Percentiles rank a stretch among this genome's conserved stretches.
Evolutionary conservation across 2,329 filamentous ascomycete species (phyloP).

Genomic region (Fusarium goolgardi): DNA sequence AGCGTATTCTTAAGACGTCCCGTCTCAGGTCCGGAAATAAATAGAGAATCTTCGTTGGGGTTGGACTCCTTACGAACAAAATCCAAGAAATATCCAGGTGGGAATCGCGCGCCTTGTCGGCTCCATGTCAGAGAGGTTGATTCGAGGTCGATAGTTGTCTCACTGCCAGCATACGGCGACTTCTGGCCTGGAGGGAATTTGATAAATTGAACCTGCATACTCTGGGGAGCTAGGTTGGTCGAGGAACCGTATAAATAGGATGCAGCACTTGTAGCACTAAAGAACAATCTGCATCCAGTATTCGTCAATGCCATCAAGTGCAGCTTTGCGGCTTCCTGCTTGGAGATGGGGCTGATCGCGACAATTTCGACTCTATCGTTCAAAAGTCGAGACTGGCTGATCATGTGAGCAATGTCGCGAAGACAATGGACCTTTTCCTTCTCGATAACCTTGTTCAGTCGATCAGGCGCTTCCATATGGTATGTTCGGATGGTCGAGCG

Average conservation of each 20-base stretch:
- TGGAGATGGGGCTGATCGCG: slow-evolving; percentile 85
- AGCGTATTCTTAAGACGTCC: slow-evolving; percentile 78
- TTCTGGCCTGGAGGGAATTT: slow-evolving; percentile 80
- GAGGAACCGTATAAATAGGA: slow-evolving; percentile 72
- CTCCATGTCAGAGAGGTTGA: slow-evolving; percentile 63
- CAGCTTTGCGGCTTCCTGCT: slow-evolving; percentile 81
- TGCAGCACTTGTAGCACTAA: slow-evolving; percentile 86
- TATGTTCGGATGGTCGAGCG: slow-evolving; percentile 91
- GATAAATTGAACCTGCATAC: slow-evolving; percentile 98
- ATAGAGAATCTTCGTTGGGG: slow-evolving; percentile 74
- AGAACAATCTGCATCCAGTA: slow-evolving; percentile 89
- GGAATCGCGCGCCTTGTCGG: slow-evolving; percentile 70
- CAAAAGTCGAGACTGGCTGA: slow-evolving; percentile 77
- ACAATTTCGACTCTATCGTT: slow-evolving; percentile 78
- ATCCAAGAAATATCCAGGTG: slow-evolving; percentile 92
- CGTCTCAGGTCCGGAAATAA: slow-evolving; percentile 88
- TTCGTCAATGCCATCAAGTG: slow-evolving; percentile 91
- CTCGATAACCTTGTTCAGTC: slow-evolving; percentile 72
- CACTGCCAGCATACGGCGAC: slow-evolving; percentile 50
- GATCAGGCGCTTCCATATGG: slow-evolving; percentile 77
- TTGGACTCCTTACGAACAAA: slow-evolving; percentile 75
- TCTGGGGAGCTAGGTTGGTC: slow-evolving; percentile 78
- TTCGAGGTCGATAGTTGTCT: slow-evolving; percentile 59
- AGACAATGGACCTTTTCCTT: slow-evolving; percentile 71
- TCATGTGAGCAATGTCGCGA: slow-evolving; percentile 86